Base-by-base conservation (phyloP, 2,329 filamentous ascomycete genomes). In the Alternaria novae-zelandiae region DNA sequence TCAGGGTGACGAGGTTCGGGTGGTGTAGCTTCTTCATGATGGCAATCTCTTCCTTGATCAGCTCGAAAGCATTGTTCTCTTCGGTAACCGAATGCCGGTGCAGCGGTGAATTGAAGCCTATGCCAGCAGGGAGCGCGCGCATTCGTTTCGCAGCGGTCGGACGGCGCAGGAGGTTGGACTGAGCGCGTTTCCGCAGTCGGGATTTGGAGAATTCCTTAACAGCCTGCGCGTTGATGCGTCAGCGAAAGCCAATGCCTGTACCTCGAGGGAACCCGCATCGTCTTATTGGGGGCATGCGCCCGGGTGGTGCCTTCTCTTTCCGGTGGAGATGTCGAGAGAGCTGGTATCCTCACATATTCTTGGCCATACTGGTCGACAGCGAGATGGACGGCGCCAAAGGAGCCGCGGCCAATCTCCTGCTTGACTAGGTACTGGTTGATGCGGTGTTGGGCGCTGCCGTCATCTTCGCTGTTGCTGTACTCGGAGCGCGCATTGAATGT, bases 11-110 rank as follows among this genome's bases (percentile, higher is more conserved):
- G n/a, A 99, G 84, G 75, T 98, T 99, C 26, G 90, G 91, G 76
- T 99, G 96, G 75, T 97, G 90, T 50, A 98, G 86, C 82, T 98
- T 98, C 85, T 98, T 99, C 94, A 99, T 98, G 77, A 98, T 96
- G 62, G 96, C 96, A 73, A 98, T 96, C 80, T 99, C 96, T 79
- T 97, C 92, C 65, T 94, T 91, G 79, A 99, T 98, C 63, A 98
- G 84, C 74, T 92, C 92, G 12, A 98, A 84, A 0, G 95, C 88
- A 70, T 90, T 90, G 76, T 91, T 90, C 46, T 86, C 84, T 46
- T 87, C 85, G 7, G 81, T 82, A 8, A 84, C 83, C 10, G 87
- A 86, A 71, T 87, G 85, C 36, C 88, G 84, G 78, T 91, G 87
- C 55, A 90, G 78, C 2, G 88, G 87, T n/a, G 87, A 88, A 73